Evolutionary conservation across 2,329 filamentous ascomycete species (phyloP).

Genomic region (Hypoxylon sp.): DNA sequence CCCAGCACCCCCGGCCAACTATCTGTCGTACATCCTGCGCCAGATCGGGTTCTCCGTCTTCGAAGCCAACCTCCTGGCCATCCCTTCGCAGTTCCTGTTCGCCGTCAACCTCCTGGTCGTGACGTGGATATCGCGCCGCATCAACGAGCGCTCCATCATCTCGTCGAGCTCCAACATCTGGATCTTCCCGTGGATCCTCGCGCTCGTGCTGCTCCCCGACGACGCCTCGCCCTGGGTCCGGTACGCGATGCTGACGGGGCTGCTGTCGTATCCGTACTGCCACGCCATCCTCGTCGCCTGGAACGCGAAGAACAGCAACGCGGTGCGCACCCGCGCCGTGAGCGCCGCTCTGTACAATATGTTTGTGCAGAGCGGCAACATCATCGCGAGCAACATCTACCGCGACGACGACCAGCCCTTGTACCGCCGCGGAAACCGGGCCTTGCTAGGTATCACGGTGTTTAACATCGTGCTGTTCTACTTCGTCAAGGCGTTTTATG

Average conservation of each 20-base stretch:
- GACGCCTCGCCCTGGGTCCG: conserved; percentile 52
- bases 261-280: conserved; percentile 59
- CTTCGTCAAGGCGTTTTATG: conserved; percentile 56
- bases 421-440: conserved; percentile 59
- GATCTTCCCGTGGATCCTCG: conserved; percentile 59
- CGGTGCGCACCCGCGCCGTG: conserved; percentile 58
- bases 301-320: conserved; percentile 58
- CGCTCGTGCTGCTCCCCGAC: conserved; percentile 52
- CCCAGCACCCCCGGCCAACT: conserved; percentile 56
- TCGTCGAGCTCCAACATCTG: conserved; percentile 58
- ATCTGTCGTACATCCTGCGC: conserved; percentile 67
- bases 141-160: conserved; percentile 56
- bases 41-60: conserved; percentile 68
- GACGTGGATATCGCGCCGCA: conserved; percentile 36
- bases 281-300: conserved; percentile 59
- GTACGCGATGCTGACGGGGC: conserved; percentile 50
- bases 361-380: conserved; percentile 55
- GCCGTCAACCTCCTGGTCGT: conserved; percentile 51
- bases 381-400: conserved; percentile 60
- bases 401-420: conserved; percentile 62
- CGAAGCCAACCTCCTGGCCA: conserved; percentile 68
- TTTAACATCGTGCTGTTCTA: conserved; percentile 58
- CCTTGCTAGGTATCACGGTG: conserved; percentile 57
- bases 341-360: conserved; percentile 61
- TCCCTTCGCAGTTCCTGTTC: conserved; percentile 60